Evolutionary conservation across 768 basidiomycete species (phyloP), one percentile per base, ranked within the genome.

Genomic region (Cystobasidium onofrii): DNA sequence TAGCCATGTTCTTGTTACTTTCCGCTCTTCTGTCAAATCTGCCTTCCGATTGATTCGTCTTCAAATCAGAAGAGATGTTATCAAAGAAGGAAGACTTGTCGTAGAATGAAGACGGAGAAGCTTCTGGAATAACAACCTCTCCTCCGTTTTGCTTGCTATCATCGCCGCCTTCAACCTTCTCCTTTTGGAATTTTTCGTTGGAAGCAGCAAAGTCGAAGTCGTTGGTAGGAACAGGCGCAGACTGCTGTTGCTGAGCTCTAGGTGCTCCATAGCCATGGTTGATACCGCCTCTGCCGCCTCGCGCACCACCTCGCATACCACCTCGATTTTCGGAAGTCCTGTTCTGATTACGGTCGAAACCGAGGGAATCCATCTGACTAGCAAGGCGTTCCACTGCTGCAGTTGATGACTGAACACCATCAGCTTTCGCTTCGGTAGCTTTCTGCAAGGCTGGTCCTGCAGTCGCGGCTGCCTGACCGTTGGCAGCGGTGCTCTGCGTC

Each of bases 51-150:
- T 29, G 41, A 67, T 13, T 57, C 55, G 39, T 70, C 72, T 77
- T 78, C 10, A 73, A 54, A 46, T 80, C 80, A 23, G 73, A 75
- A 29, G 78, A 79, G 66, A 81, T 78, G 39, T 76, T 77, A 65
- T 81, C 80, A 46, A 80, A 81, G 77, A 81, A 81, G 1, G 75
- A 76, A 20, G 73, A 71, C 73, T 79, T 79, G 76, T 78, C 72
- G 75, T 81, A 80, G 44, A 33, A 67, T 43, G 70, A 78, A 9
- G 71, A 43, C 33, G 76, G 72, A 36, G 70, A 46, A 6, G 75
- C 60, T 25, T 75, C 73, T 12, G 74, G 72, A 29, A 76, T 70
- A 13, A 72, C 64, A 29, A 74, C 76, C 18, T 71, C 77, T 43
- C 60, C 25, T 25, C 10, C 41, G 18, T 29, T 17, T 17, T 41